Conservation (phyloP, 2,329 filamentous ascomycete species). For the Gliomastix tumulicola region DNA sequence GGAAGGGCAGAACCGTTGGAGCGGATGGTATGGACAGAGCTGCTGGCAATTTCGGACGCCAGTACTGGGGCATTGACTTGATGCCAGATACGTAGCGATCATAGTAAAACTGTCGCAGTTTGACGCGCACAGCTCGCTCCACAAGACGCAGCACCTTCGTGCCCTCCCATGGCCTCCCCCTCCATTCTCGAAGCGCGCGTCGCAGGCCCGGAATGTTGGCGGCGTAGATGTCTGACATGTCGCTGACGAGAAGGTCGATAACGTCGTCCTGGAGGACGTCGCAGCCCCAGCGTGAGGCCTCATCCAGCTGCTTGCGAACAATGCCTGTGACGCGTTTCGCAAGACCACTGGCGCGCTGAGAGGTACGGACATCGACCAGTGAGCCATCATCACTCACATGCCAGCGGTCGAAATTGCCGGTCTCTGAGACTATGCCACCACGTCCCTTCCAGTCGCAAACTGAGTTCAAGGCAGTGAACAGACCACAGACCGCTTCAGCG, state of each 20-base stretch:
- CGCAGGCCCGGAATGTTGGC: slow-evolving; percentile 26
- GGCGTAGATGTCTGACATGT: slow-evolving; percentile 33
- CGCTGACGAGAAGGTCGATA: slow-evolving; percentile 41
- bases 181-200: slow-evolving; percentile 50
- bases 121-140: slow-evolving; percentile 73
- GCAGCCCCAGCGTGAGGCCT: slow-evolving; percentile 80
- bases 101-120: slow-evolving; percentile 81
- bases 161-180: slow-evolving; percentile 77
- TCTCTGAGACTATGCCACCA: slow-evolving; percentile 73
- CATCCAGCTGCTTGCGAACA: slow-evolving; percentile 77
- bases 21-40: slow-evolving; percentile 74
- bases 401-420: slow-evolving; percentile 77
- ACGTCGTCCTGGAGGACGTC: slow-evolving; percentile 55
- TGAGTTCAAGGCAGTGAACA: slow-evolving; percentile 91
- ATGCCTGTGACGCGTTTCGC: slow-evolving; percentile 88
- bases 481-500: slow-evolving; percentile 90
- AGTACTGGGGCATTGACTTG: slow-evolving; percentile 51
- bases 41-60: slow-evolving; percentile 65
- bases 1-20: slow-evolving; percentile 91
- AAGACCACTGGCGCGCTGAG: slow-evolving; percentile 64
- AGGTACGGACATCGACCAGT: slow-evolving; percentile 64
- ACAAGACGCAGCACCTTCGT: slow-evolving; percentile 75
- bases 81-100: slow-evolving; percentile 65
- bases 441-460: slow-evolving; percentile 92
- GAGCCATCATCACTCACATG: slow-evolving; percentile 83